Evolutionary conservation across 257 asterid genomes (phyloP), one percentile per base, ranked within the genome.

Genomic region (Plantago elongata): DNA sequence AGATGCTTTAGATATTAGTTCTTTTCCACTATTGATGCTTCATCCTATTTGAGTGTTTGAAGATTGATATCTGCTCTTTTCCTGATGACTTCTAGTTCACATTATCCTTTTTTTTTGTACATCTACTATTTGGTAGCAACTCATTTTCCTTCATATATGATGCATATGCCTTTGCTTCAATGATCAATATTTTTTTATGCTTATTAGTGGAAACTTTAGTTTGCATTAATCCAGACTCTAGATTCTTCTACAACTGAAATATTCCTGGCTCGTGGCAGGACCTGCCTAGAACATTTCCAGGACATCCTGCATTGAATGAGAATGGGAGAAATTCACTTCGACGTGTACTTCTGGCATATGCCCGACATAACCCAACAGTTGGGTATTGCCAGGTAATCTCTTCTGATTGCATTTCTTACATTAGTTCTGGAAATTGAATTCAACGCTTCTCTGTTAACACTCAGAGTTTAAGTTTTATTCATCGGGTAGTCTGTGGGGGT

Each of bases 231-330:
- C 72, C 65, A 49, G 38, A 62, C 34, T 27, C 43, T 3, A 27
- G 10, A 54, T 69, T 68, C 59, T 59, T 37, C 44, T 47, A 42
- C 55, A 68, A 65, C 81, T 78, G 61, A 74, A 57, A 40, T 70
- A 34, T 58, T 60, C 45, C 51, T 64, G 67, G 54, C 70, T 62
- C 52, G 17, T 63, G 74, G 62, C 89, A 90, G 97, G 97, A 90
- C 80, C 84, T 90, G 71, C 81, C 88, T 55, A 84, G 97, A 74
- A 90, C 97, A 70, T 90, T 90, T 81, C 97, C 97, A 4, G 95
- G 95, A 52, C 97, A 90, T 80, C 96, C 97, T 48, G 97, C 96
- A 15, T 68, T 90, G 70, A 78, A 90, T 76, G 96, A 90, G 61
- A 77, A 76, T 62, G 97, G 97, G 29, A 77, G 96, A 78, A 69